Base-by-base conservation (phyloP, 1,284 basidiomycete species). In the Chalciporus sp. region DNA sequence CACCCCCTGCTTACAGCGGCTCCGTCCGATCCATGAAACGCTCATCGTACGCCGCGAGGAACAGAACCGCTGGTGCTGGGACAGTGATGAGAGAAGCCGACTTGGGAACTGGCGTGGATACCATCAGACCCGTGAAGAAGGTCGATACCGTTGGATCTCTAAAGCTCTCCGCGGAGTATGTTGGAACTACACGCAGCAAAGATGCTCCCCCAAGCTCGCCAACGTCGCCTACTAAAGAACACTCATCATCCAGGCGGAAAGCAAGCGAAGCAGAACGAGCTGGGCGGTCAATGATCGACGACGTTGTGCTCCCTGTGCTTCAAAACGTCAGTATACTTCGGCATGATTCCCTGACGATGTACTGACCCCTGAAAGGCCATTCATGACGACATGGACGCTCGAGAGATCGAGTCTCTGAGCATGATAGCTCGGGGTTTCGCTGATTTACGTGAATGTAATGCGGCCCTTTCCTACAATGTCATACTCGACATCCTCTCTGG, bases 91-190 rank as follows among this genome's bases (percentile, higher is more conserved):
- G 80, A 33, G 86, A 86, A 60, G 92, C 85, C 7, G 93, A 95
- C 71, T 71, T 96, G 8, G 93, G 92, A 7, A 88, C 80, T 55
- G 93, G 93, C 1, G 78, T 92, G 44, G 92, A 92, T 62, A 96
- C 94, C 1, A 92, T 97, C 62, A 82, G 94, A 53, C 95, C 95
- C 0, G 87, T 96, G 58, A 95, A 95, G 78, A 93, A 92, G 65
- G 86, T 95, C 20, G 93, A 97, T 67, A 81, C 87, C 1, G 77
- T 80, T 5, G 85, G 87, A 11, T 93, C 91, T 1, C 73, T 94
- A n/a, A 78, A 86, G 55, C 69, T 92, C 37, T 94, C 92, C 7
- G 78, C 85, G 17, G 92, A 92, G 61, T 95, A 83, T 67, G 85
- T 95, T 23, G 93, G 92, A 19, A 88, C 78, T 58, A 66, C 85